Evolutionary conservation across 495 filamentous ascomycete genomes (phyloP).

Genomic region (Penicillium canescens): DNA sequence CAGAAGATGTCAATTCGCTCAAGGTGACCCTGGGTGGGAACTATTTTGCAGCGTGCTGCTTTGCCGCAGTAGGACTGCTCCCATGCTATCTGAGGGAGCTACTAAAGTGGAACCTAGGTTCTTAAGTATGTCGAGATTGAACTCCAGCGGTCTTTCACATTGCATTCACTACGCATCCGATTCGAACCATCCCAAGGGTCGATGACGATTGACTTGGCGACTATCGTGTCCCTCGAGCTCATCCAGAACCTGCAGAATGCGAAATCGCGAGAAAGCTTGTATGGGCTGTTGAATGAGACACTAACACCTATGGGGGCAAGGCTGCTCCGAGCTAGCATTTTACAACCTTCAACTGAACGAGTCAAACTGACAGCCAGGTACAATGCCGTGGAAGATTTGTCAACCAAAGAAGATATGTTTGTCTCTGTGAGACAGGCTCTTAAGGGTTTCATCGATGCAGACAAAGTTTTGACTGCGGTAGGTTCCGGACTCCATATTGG

Average conservation of each 20-base stretch:
- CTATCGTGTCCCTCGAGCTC: slow-evolving; percentile 81
- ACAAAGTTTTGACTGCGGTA: slow-evolving; percentile 38
- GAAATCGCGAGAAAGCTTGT: slow-evolving; percentile 76
- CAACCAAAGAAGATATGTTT: slow-evolving; percentile 85
- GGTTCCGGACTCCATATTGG: background rate
- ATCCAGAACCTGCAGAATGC: slow-evolving; percentile 81
- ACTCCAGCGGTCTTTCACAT: slow-evolving; percentile 62
- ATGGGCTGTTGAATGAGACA: slow-evolving; percentile 81
- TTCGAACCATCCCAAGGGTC: slow-evolving; percentile 88
- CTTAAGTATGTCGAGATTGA: slow-evolving; percentile 79
- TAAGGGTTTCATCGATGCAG: slow-evolving; percentile 64
- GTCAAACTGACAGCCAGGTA: slow-evolving; percentile 64
- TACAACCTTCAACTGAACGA: slow-evolving; percentile 83
- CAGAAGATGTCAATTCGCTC: slow-evolving; percentile 74
- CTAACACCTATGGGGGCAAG: slow-evolving; percentile 85
- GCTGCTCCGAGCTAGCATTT: slow-evolving; percentile 74
- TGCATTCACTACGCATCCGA: slow-evolving; percentile 79
- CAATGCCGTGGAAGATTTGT: slow-evolving; percentile 83
- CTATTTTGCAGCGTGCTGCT: slow-evolving; percentile 87
- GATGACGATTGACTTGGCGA: slow-evolving; percentile 91
- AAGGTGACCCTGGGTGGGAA: slow-evolving; percentile 77
- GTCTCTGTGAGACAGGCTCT: slow-evolving; percentile 71
- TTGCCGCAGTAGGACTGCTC: slow-evolving; percentile 69
- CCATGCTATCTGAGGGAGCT: slow-evolving; percentile 9
- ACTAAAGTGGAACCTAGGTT: slow-evolving; percentile 50